phyloP scores from a whole-genome alignment of 345 rosid species.

The Trapa incisa region DNA sequence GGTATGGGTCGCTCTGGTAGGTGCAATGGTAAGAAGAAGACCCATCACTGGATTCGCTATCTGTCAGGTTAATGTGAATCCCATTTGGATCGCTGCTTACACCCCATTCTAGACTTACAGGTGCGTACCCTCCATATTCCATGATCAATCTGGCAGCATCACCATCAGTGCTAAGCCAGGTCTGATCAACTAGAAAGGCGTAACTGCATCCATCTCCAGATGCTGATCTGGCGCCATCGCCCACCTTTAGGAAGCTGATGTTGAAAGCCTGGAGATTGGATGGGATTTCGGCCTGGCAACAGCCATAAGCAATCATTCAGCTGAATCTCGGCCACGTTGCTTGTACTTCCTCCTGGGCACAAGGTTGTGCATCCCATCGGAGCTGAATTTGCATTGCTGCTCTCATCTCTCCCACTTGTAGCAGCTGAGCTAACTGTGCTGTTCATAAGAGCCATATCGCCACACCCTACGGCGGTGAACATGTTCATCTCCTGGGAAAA shows the following conservation, averaged over 20 bases:
- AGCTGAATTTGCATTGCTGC: background rate
- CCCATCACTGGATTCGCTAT: too few species aligned
- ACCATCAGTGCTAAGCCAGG: background rate
- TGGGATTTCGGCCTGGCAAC: constrained; percentile 4
- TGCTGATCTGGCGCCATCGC: background rate
- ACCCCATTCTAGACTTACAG: constrained; percentile 7
- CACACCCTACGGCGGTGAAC: background rate
- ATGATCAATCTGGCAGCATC: background rate
- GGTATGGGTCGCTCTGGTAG: too few species aligned
- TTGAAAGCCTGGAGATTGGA: background rate
- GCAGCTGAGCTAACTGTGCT: background rate
- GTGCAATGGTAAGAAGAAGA: too few species aligned
- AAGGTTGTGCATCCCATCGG: background rate
- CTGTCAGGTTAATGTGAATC: too few species aligned
- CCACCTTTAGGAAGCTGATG: constrained; percentile 2
- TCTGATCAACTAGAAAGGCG: constrained; percentile 1
- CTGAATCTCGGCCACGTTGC: background rate
- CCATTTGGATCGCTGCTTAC: background rate
- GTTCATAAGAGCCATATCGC: background rate
- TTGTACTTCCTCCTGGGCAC: background rate
- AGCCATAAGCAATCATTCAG: background rate
- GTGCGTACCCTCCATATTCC: background rate
- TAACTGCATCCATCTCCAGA: background rate
- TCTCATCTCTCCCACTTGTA: too few species aligned
- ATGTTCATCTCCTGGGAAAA: background rate